These are phyloP conservation scores for Collybia nuda DNA, from an alignment of 768 basidiomycete species.

Conservation along the genomic window DNA sequence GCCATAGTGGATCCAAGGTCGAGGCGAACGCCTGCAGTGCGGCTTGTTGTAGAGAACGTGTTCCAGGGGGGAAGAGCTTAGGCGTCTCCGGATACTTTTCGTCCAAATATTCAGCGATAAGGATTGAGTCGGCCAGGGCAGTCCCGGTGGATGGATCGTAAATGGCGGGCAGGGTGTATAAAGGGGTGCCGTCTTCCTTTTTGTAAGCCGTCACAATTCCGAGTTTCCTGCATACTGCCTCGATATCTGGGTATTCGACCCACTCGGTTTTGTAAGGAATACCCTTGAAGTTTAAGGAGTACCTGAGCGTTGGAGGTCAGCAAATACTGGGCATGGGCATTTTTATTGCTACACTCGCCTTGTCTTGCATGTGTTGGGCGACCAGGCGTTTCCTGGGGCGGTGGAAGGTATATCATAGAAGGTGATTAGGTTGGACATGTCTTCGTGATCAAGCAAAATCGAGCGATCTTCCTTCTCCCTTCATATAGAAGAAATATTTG, in stretches of 20 bases:
- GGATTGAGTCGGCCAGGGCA: slow-evolving; percentile 11
- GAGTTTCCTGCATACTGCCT: slow-evolving; percentile 25
- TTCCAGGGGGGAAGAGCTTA: slow-evolving; percentile 13
- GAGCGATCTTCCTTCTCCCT: neutral
- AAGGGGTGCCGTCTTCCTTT: slow-evolving; percentile 12
- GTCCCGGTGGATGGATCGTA: slow-evolving; percentile 11
- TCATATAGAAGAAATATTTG: too few relatives aligned
- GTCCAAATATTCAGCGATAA: slow-evolving; percentile 16
- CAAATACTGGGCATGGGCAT: too few relatives aligned
- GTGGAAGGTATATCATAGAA: slow-evolving; percentile 46
- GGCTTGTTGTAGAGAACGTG: slow-evolving; percentile 7
- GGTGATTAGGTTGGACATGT: slow-evolving; percentile 17
- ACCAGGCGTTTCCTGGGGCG: slow-evolving; percentile 29
- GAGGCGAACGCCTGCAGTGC: slow-evolving; percentile 1
- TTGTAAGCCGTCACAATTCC: slow-evolving; percentile 26
- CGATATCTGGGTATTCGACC: slow-evolving; percentile 43
- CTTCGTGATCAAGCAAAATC: neutral
- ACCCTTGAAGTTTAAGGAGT: slow-evolving; percentile 19
- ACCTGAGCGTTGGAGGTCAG: neutral
- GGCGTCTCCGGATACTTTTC: slow-evolving; percentile 13
- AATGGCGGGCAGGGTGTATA: slow-evolving; percentile 14
- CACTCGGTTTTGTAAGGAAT: slow-evolving; percentile 36
- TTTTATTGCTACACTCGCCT: slow-evolving; percentile 25
- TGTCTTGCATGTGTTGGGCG: slow-evolving; percentile 45
- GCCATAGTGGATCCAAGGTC: neutral